Conservation (phyloP, 805 yeast species). For the Candida qinlingensis region DNA sequence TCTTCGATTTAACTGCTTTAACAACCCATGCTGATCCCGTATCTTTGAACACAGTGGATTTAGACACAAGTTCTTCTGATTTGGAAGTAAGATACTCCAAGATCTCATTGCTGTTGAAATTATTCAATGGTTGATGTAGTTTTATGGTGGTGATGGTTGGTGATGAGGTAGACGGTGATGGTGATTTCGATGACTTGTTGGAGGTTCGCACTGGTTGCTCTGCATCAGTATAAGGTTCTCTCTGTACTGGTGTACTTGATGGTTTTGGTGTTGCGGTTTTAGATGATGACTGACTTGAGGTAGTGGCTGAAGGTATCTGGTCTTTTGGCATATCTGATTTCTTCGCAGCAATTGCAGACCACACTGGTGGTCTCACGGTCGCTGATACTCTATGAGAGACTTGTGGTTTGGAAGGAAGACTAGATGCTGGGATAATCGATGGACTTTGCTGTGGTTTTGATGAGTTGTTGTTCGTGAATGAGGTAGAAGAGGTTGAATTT, state of each 20-base stretch:
- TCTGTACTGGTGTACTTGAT: neutral
- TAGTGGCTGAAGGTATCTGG: neutral
- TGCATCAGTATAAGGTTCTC: neutral
- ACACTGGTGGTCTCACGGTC: neutral
- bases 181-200: neutral
- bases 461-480: neutral
- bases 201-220: neutral
- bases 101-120: conserved; percentile 4
- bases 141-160: too few relatives aligned
- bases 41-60: conserved; percentile 3
- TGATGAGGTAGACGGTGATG: neutral
- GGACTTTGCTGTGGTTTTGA: neutral
- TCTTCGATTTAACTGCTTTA: conserved; percentile 2
- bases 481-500: neutral
- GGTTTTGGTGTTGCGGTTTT: neutral
- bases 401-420: conserved; percentile 7
- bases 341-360: conserved; percentile 2
- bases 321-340: neutral
- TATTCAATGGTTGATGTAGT: neutral
- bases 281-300: neutral
- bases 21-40: conserved; percentile 9
- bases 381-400: neutral
- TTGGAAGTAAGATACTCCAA: neutral
- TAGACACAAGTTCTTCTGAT: neutral
- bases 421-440: neutral